A percentile compares a stretch with the other conserved stretches of the same genome.
Evolutionary conservation across 345 rosid species (phyloP).

Genomic region (Sisymbrium altissimum): DNA sequence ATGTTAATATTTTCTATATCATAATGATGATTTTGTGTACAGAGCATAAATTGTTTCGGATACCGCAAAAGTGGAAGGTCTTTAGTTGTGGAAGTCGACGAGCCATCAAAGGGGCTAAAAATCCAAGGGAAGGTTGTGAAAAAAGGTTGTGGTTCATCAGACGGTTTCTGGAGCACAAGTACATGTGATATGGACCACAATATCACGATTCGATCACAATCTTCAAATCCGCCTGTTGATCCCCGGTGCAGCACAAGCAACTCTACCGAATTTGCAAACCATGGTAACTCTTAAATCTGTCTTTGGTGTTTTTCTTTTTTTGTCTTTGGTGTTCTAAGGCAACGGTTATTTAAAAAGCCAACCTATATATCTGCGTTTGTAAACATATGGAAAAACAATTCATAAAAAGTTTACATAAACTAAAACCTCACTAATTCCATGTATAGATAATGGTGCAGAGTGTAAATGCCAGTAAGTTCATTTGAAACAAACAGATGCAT

Average conservation of each 20-base stretch:
- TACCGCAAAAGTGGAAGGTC: not conserved
- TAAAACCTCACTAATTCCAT: not conserved
- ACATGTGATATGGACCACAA: constrained; percentile 16
- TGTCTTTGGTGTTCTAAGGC: not conserved
- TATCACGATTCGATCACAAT: not conserved
- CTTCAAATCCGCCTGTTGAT: constrained; percentile 15
- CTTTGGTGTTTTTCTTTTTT: not conserved
- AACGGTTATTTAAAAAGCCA: not conserved
- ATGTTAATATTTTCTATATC: not conserved
- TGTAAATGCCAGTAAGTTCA: not conserved
- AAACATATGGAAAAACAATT: not conserved
- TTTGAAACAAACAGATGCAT: not conserved
- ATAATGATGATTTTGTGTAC: not conserved
- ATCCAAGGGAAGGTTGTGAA: constrained; percentile 30
- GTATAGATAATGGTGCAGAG: not conserved
- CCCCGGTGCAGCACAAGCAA: constrained; percentile 7
- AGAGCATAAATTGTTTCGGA: constrained; percentile 22
- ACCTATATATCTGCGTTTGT: not conserved
- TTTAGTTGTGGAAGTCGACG: constrained; percentile 23
- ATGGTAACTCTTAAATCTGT: constrained; percentile 13
- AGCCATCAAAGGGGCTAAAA: constrained; percentile 28
- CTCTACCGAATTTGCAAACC: constrained; percentile 14
- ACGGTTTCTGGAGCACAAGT: constrained; percentile 14
- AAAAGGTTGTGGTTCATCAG: constrained; percentile 15
- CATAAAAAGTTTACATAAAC: not conserved